Evolutionary conservation across 805 yeast species (phyloP), one percentile per base, ranked within the genome.

Genomic region (Limtongozyma cylindracea): DNA sequence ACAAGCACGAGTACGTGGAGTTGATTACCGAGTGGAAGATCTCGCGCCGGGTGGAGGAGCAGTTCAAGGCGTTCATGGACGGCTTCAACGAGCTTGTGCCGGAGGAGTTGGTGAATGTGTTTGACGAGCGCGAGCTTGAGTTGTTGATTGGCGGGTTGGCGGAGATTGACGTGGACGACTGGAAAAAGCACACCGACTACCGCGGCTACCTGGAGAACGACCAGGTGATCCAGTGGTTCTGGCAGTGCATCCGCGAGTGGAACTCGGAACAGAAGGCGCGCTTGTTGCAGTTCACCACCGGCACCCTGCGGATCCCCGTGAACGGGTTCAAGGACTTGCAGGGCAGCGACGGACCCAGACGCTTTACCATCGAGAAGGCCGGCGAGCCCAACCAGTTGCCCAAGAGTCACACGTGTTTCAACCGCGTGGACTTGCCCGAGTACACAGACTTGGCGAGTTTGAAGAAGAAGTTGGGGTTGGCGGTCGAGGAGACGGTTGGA

Each of bases 161-260:
- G 2, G 98, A 88, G 38, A 84, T 88, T 37, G 98, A 88, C 46
- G 74, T 84, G 26, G 95, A 82, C 31, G 99, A 88, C 53, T 88
- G 99, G 99, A 88, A 80, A 52, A 82, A 78, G 43, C 95, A 88
- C 45, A 88, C 99, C 11, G 99, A 88, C 47, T 88, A 88, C 51
- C 67, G 98, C 52, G 98, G 98, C 4, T 88, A 84, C 48, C 84
- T 80, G 43, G 96, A 88, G 49, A 66, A 66, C 31, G 98, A 88
- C 48, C 92, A 80, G 49, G 94, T 80, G 22, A 69, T 88, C 33
- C 91, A 84, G 53, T 88, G 98, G 98, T 88, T 88, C 63, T 88
- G 98, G 98, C 68, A 66, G 46, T 73, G 91, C 49, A 68, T 88
- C 34, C 56, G 69, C 23, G 76, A 70, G 41, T 82, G 95, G 95